Base-by-base conservation (phyloP, 352 stramenopile genomes). In the Globisporangium okanoganense region DNA sequence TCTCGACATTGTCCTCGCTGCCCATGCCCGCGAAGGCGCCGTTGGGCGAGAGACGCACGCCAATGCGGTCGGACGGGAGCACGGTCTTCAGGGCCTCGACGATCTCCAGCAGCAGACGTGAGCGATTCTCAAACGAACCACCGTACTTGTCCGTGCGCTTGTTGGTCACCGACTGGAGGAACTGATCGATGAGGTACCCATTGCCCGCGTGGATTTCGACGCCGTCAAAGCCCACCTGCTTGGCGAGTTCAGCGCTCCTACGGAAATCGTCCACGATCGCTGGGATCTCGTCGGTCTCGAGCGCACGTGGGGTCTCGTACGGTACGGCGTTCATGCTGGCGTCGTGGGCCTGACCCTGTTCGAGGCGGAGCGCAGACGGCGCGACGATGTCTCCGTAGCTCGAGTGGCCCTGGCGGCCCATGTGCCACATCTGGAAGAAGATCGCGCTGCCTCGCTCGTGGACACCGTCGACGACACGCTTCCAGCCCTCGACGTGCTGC, bases 171-270 rank as follows among this genome's bases (percentile, higher is more conserved):
- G 61, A 62, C 57, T 88, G 71, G 12, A 95, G 62, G 63, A 92
- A 91, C 62, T 91, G 66, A 63, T 96, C 82, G 51, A 96, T 65
- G 22, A 96, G 67, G 58, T 95, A 96, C 20, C 86, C 88, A 56
- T 96, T 90, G 14, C 79, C 87, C 18, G n/a, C 58, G 69, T 96
- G 88, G 33, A 96, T 60, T 52, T 96, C 82, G 22, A 41, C 35
- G 35, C 35, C 35, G 29, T 33, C 29, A 33, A 33, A 44, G 38
- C 38, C 38, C 38, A 12, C 38, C 10, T 22, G 38, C 14, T 44
- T 44, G 38, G 38, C 38, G 12, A 44, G 38, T 13, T 44, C 38
- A 4, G 38, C 20, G 44, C 10, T 51, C 45, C 33, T 51, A 22
- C 45, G 45, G 45, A 35, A 51, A 22, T 33, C 24, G 12, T 51